Evolutionary conservation across 495 filamentous ascomycete genomes (phyloP).

Genomic region (Friedmanniomyces simplex): DNA sequence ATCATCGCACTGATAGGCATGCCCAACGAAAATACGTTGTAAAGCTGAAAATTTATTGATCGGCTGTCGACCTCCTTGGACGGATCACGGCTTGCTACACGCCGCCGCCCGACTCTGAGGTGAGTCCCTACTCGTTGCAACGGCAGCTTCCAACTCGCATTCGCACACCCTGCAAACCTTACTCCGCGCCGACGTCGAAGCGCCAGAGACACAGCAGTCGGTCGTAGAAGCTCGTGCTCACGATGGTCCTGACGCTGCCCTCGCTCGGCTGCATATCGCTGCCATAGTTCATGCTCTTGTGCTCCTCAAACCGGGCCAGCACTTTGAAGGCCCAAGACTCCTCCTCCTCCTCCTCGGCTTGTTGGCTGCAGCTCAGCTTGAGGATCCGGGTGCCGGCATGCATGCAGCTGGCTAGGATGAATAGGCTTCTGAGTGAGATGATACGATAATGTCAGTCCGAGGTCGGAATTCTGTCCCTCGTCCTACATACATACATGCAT

Average conservation of each 20-base stretch:
- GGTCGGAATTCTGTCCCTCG: neutral
- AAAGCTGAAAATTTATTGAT: too few relatives aligned
- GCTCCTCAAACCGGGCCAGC: constrained; percentile 67
- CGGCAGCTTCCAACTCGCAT: neutral
- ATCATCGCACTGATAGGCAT: too few relatives aligned
- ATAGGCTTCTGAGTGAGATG: constrained; percentile 22
- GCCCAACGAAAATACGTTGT: too few relatives aligned
- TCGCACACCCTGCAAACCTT: neutral
- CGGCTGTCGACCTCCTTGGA: too few relatives aligned
- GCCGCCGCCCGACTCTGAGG: too few relatives aligned
- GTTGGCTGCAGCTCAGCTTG: constrained; percentile 32
- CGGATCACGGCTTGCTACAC: too few relatives aligned
- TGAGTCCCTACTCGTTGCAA: too few relatives aligned
- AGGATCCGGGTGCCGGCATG: constrained; percentile 71
- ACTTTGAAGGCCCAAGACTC: constrained; percentile 57
- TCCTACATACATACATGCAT: constrained; percentile 1
- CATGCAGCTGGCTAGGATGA: constrained; percentile 86
- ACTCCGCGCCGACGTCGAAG: constrained; percentile 8
- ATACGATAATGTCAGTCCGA: too few relatives aligned
- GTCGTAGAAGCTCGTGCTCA: constrained; percentile 90
- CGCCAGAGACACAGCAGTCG: constrained; percentile 68
- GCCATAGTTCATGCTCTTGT: constrained; percentile 94
- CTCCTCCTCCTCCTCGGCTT: constrained; percentile 23
- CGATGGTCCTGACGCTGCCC: constrained; percentile 28
- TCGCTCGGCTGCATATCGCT: constrained; percentile 53